Evolutionary conservation across 1,284 basidiomycete genomes (phyloP).

Genomic region (Boletus austroedulis): DNA sequence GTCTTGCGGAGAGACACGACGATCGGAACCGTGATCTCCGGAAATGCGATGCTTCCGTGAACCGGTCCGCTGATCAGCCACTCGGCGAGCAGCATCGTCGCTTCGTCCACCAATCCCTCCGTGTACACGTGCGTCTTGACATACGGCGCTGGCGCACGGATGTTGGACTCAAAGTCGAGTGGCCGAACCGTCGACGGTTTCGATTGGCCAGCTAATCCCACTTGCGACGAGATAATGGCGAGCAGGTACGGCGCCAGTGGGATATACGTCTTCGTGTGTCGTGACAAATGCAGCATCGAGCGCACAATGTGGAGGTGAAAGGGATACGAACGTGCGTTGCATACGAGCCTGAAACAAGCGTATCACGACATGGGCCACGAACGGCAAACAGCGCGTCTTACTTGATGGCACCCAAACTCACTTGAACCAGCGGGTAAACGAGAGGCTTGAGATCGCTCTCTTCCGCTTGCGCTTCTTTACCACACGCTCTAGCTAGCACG

Average conservation of each 20-base stretch:
- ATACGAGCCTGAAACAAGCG: slow-evolving; percentile 69
- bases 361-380: neutral
- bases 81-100: slow-evolving; percentile 75
- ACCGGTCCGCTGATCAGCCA: slow-evolving; percentile 65
- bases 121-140: slow-evolving; percentile 85
- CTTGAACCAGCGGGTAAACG: slow-evolving; percentile 95
- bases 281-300: slow-evolving; percentile 69
- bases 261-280: slow-evolving; percentile 84
- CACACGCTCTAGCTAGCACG: slow-evolving; percentile 81
- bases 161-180: slow-evolving; percentile 84
- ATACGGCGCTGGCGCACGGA: slow-evolving; percentile 88
- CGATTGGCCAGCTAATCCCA: slow-evolving; percentile 70
- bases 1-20: slow-evolving; percentile 66
- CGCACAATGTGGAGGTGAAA: slow-evolving; percentile 75
- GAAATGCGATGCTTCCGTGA: slow-evolving; percentile 86
- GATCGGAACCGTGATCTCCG: slow-evolving; percentile 88
- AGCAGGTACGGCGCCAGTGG: slow-evolving; percentile 87
- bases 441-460: slow-evolving; percentile 84
- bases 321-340: slow-evolving; percentile 77
- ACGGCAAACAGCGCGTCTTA: slow-evolving; percentile 40
- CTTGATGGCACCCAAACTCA: slow-evolving; percentile 90
- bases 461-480: slow-evolving; percentile 52
- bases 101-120: slow-evolving; percentile 84
- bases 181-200: slow-evolving; percentile 90
- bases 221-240: slow-evolving; percentile 80